phyloP scores from a whole-genome alignment of 2,329 filamentous ascomycete species.

The Microsporum audouinii region DNA sequence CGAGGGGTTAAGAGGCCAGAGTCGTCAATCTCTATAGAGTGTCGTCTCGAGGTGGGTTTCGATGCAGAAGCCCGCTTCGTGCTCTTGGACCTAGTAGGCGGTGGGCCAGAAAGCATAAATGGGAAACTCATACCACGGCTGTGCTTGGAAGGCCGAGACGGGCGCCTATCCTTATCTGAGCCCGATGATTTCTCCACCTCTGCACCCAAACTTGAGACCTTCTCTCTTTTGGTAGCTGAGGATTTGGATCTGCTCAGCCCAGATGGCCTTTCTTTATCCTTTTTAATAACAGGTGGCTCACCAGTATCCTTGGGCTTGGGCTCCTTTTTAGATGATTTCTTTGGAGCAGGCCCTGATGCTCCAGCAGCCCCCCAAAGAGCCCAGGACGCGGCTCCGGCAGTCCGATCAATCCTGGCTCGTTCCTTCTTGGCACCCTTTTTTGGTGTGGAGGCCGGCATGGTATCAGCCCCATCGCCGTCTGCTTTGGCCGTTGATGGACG shows the following conservation, averaged over 20 bases:
- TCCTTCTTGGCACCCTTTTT: constrained; percentile 58
- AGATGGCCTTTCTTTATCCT: constrained; percentile 27
- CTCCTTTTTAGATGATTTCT: constrained; percentile 43
- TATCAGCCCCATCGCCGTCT: constrained; percentile 31
- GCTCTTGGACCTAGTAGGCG: constrained; percentile 48
- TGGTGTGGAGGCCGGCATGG: constrained; percentile 38
- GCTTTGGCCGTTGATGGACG: constrained; percentile 17
- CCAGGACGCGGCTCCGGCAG: constrained; percentile 57
- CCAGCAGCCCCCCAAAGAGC: constrained; percentile 56
- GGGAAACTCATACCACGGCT: constrained; percentile 48
- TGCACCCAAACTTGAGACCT: constrained; percentile 43
- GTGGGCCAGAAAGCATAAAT: constrained; percentile 58
- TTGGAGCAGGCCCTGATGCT: constrained; percentile 20
- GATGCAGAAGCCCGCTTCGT: constrained; percentile 51
- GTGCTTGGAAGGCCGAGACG: constrained; percentile 44
- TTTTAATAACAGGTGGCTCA: constrained; percentile 15
- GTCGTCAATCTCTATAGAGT: constrained; percentile 53
- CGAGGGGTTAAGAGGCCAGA: constrained; percentile 58
- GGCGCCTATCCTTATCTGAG: constrained; percentile 57
- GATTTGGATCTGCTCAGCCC: constrained; percentile 47
- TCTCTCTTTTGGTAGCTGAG: constrained; percentile 44
- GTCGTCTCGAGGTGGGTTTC: constrained; percentile 48
- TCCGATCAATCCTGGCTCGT: constrained; percentile 62
- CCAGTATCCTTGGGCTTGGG: constrained; percentile 28
- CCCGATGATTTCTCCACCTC: constrained; percentile 55